phyloP scores from a whole-genome alignment of 345 rosid genomes.

The Acer saccharum region DNA sequence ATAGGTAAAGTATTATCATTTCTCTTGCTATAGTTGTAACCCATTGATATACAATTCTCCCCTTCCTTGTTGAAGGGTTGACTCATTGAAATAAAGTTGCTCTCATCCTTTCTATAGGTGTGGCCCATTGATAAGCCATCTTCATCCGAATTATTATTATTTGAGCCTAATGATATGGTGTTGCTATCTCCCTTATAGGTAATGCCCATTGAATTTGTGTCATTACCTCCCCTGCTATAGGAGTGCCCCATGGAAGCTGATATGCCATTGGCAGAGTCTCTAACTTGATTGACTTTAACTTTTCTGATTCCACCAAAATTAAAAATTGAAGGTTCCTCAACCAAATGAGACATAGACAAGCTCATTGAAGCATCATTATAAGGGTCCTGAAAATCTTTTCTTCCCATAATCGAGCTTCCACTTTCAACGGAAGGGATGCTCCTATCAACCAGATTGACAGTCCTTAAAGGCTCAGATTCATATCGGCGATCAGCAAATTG shows the following conservation, averaged over 20 bases:
- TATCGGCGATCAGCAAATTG: slow-evolving; percentile 45
- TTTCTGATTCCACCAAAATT: slow-evolving; percentile 55
- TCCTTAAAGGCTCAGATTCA: slow-evolving; percentile 41
- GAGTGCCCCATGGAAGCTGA: slow-evolving; percentile 32
- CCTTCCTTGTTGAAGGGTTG: slow-evolving; percentile 32
- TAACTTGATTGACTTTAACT: slow-evolving; percentile 54
- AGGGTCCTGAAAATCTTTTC: slow-evolving; percentile 42
- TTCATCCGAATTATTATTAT: slow-evolving; percentile 26
- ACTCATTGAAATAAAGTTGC: slow-evolving; percentile 19
- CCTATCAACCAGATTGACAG: slow-evolving; percentile 43
- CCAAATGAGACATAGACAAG: slow-evolving; percentile 43
- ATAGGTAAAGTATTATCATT: slow-evolving; percentile 34
- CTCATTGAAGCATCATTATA: slow-evolving; percentile 38
- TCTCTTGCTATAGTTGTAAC: slow-evolving; percentile 36
- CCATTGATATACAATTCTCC: slow-evolving; percentile 36
- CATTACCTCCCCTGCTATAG: slow-evolving; percentile 31
- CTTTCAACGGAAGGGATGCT: slow-evolving; percentile 34
- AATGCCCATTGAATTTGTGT: slow-evolving; percentile 28
- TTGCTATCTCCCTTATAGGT: slow-evolving; percentile 28
- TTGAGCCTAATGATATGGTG: slow-evolving; percentile 27
- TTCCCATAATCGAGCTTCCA: slow-evolving; percentile 44
- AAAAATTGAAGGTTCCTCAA: slow-evolving; percentile 44
- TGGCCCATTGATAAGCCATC: slow-evolving; percentile 29
- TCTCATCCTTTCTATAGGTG: slow-evolving; percentile 28
- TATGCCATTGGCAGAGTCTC: slow-evolving; percentile 37